Evolutionary conservation across 2,329 filamentous ascomycete species (phyloP).

Genomic region (Talaromyces verruculosus): DNA sequence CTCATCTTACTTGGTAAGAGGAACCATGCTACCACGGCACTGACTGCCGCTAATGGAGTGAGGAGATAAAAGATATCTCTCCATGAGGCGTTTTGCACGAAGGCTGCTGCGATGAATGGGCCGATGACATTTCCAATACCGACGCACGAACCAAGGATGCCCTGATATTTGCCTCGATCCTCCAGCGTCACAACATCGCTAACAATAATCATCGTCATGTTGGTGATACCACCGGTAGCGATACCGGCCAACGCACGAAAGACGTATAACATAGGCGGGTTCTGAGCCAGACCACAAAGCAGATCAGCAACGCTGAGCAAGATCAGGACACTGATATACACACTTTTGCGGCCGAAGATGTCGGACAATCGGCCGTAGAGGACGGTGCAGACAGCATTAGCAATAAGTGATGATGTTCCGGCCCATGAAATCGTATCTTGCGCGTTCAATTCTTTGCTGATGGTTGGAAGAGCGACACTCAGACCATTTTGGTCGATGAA

Average conservation of each 20-base stretch:
- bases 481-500: slow-evolving; percentile 61
- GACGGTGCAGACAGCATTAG: slow-evolving; percentile 64
- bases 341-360: slow-evolving; percentile 60
- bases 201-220: slow-evolving; percentile 62
- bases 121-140: slow-evolving; percentile 50
- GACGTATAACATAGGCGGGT: slow-evolving; percentile 59
- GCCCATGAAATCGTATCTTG: slow-evolving; percentile 63
- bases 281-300: slow-evolving; percentile 58
- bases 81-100: slow-evolving; percentile 47
- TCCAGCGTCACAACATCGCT: slow-evolving; percentile 60
- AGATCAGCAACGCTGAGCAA: slow-evolving; percentile 59
- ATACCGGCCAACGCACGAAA: slow-evolving; percentile 62
- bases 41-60: slow-evolving; percentile 51
- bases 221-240: slow-evolving; percentile 62
- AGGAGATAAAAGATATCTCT: slow-evolving; percentile 53
- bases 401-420: slow-evolving; percentile 68
- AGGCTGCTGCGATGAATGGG: slow-evolving; percentile 50
- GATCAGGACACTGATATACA: slow-evolving; percentile 55
- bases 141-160: slow-evolving; percentile 47
- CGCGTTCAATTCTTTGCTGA: slow-evolving; percentile 50
- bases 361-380: slow-evolving; percentile 64
- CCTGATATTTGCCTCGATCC: slow-evolving; percentile 58
- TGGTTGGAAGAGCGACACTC: slow-evolving; percentile 54
- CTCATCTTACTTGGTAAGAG: slow-evolving; percentile 55
- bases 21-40: slow-evolving; percentile 50